phyloP scores from a whole-genome alignment of 352 stramenopile species.

The Thraustotheca clavata region DNA sequence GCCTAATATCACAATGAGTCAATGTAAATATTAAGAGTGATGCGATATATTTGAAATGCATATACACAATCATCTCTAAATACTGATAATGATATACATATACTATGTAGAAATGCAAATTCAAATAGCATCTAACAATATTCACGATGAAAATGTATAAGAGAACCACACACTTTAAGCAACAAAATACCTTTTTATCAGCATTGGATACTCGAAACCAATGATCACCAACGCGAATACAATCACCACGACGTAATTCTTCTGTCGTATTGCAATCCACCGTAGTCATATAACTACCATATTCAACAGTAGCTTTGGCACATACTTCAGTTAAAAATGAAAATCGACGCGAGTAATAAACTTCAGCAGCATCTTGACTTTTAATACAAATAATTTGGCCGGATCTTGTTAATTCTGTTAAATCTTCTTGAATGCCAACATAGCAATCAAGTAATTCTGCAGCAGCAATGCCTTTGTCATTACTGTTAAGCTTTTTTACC shows the following conservation, averaged over 20 bases:
- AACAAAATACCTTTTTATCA: constrained; percentile 43
- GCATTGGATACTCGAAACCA: constrained; percentile 70
- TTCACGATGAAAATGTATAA: too few species aligned
- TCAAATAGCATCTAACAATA: too few species aligned
- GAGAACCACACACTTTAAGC: background rate
- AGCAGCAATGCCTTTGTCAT: constrained; percentile 69
- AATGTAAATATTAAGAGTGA: too few species aligned
- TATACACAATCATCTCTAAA: too few species aligned
- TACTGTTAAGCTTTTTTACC: constrained; percentile 65
- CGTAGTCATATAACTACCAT: constrained; percentile 56
- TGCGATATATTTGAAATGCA: too few species aligned
- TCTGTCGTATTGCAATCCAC: constrained; percentile 50
- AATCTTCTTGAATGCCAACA: constrained; percentile 60
- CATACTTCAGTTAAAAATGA: constrained; percentile 69
- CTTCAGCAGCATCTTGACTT: constrained; percentile 62
- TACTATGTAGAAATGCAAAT: too few species aligned
- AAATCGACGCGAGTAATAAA: constrained; percentile 62
- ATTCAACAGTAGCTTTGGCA: constrained; percentile 58
- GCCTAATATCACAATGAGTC: too few species aligned
- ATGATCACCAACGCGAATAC: constrained; percentile 62
- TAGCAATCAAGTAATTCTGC: constrained; percentile 82
- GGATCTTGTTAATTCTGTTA: constrained; percentile 58
- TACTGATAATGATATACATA: too few species aligned
- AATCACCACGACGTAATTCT: constrained; percentile 67
- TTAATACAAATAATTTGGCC: constrained; percentile 82